Conservation (phyloP, 108 stramenopile genomes). For the Cyclotella atomus region DNA sequence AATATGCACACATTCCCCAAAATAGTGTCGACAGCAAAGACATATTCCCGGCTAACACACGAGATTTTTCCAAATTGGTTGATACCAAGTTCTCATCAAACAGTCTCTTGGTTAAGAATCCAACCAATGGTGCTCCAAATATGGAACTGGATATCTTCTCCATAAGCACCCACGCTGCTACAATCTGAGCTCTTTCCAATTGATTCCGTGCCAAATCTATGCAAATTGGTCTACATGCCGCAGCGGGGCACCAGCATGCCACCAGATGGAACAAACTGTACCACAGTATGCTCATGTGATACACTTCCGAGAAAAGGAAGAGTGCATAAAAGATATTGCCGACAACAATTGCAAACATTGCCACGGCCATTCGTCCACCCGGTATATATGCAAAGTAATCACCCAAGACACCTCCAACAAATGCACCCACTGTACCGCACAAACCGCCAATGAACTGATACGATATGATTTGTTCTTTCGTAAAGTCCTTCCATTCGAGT, state of each 20-base stretch:
- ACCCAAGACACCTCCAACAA: constrained; percentile 53
- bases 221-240: constrained; percentile 61
- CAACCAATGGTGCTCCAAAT: constrained; percentile 62
- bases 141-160: constrained; percentile 57
- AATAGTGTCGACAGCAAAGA: constrained; percentile 52
- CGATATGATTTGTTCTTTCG: constrained; percentile 54
- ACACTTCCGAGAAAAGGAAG: constrained; percentile 50
- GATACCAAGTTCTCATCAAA: constrained; percentile 9
- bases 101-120: constrained; percentile 43
- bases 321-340: constrained; percentile 55
- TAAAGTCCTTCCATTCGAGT: constrained; percentile 59
- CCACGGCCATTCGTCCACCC: constrained; percentile 48
- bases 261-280: constrained; percentile 48
- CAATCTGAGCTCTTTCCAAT: constrained; percentile 61
- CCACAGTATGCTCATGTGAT: constrained; percentile 35
- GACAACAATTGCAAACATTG: constrained; percentile 37
- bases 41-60: constrained; percentile 47
- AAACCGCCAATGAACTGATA: constrained; percentile 52
- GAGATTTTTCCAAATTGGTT: constrained; percentile 42
- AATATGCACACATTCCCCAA: constrained; percentile 52
- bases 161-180: constrained; percentile 57
- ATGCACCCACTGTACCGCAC: constrained; percentile 39
- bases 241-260: constrained; percentile 51
- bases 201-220: constrained; percentile 53
- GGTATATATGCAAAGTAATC: constrained; percentile 44